Evolutionary conservation across 106 monocot species (phyloP), one percentile per base, ranked within the genome.

Genomic region (Allium cepa): DNA sequence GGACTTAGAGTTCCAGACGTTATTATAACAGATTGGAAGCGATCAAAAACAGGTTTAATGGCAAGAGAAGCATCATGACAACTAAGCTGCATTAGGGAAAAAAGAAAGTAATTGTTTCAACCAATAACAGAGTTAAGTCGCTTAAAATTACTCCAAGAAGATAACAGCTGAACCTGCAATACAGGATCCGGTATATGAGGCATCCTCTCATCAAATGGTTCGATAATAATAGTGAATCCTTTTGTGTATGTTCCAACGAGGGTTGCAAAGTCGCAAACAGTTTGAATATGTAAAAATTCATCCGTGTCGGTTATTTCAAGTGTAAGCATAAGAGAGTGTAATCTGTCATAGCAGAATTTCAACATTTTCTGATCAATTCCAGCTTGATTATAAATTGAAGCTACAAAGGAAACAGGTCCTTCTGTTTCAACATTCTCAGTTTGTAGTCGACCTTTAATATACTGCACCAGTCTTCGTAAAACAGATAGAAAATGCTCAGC

Each of bases 301-400:
- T 99, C 97, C 7, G 97, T 99, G 65, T 99, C 93, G 0, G 92
- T 93, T 69, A 99, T 93, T 71, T 99, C 97, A 59, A 99, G 83
- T 0, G 97, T 99, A 53, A 90, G 77, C 93, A 99, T 90, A 18
- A 91, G 82, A 12, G 93, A 93, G 67, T 93, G 79, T 66, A 99
- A 63, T 8, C 90, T 76, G 58, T 99, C 99, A 60, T 99, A 93
- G 72, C 90, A 99, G 66, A 99, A 99, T 72, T 77, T 93, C n/a
- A 99, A 83, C 93, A 93, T 99, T 79, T 99, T 99, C 77, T 99
- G 90, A 67, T 99, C 92, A 59, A 93, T 99, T 76, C 93, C 93
- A 76, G 93, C 93, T 57, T 99, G 90, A 49, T 74, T 75, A 76
- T 79, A 71, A 26, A 99, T 68, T 55, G 82, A 81, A 62, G 84